Percentiles rank a stretch among this genome's conserved stretches.
Conservation (phyloP, 345 rosid genomes). For the Erodium maritimum region DNA sequence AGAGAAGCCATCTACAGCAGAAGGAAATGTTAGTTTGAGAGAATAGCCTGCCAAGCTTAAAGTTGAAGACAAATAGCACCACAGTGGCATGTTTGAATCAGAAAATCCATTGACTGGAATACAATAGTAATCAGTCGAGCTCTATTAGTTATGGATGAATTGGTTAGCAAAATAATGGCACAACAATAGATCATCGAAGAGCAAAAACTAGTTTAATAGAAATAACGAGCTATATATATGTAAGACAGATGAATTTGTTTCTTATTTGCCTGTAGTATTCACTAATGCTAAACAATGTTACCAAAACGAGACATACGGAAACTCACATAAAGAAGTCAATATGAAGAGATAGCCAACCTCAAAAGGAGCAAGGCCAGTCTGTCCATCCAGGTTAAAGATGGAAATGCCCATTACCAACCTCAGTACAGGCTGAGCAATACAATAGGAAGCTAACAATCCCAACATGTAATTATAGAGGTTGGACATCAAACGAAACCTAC, state of each 20-base stretch:
- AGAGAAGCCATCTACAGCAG: slow-evolving; percentile 49
- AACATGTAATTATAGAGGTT: slow-evolving; percentile 44
- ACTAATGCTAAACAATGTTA: neutral
- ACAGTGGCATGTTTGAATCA: neutral
- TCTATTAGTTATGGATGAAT: neutral
- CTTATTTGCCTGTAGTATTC: neutral
- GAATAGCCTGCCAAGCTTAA: neutral
- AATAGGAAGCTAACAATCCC: slow-evolving; percentile 53
- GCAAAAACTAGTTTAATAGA: neutral
- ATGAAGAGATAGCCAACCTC: slow-evolving; percentile 43
- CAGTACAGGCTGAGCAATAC: slow-evolving; percentile 58
- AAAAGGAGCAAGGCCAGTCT: slow-evolving; percentile 51
- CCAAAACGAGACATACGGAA: neutral
- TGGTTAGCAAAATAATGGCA: neutral
- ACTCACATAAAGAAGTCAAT: neutral
- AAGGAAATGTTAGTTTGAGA: slow-evolving; percentile 5
- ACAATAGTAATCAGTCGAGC: neutral
- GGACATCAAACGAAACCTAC: slow-evolving; percentile 50
- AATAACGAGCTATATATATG: neutral
- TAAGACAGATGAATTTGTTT: neutral
- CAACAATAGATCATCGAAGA: neutral
- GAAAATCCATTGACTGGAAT: neutral
- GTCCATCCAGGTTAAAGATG: slow-evolving; percentile 44
- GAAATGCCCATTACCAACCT: slow-evolving; percentile 63
- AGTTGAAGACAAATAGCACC: neutral